Conservation (phyloP, 2,329 filamentous ascomycete species). For the Dactylonectria macrodidyma region DNA sequence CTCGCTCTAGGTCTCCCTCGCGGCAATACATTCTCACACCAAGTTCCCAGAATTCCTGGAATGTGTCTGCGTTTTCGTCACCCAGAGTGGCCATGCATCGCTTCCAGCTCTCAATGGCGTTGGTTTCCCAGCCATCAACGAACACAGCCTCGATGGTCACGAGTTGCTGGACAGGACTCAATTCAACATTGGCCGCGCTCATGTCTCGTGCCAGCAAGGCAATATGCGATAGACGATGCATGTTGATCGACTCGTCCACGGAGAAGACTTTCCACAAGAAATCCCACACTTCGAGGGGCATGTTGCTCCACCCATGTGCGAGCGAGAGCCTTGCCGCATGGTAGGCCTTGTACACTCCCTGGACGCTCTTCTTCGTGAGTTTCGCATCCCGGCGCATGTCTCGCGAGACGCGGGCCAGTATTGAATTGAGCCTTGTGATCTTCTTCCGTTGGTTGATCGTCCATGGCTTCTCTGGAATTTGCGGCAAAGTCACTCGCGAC, state of each 20-base stretch:
- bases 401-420: conserved; percentile 48
- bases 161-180: conserved; percentile 73
- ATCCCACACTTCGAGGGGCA: conserved; percentile 75
- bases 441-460: conserved; percentile 57
- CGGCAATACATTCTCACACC: conserved; percentile 76
- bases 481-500: conserved; percentile 47
- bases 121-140: conserved; percentile 70
- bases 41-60: conserved; percentile 72
- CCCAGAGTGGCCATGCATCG: conserved; percentile 69
- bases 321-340: conserved; percentile 61
- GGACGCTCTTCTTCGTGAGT: conserved; percentile 54
- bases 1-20: conserved; percentile 70
- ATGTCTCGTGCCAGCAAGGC: conserved; percentile 77
- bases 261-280: conserved; percentile 76
- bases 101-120: conserved; percentile 76
- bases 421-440: conserved; percentile 54
- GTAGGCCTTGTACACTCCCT: conserved; percentile 66
- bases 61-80: conserved; percentile 59
- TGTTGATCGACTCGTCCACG: conserved; percentile 63
- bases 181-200: conserved; percentile 67
- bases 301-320: conserved; percentile 62
- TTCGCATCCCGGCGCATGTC: conserved; percentile 48
- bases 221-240: conserved; percentile 73
- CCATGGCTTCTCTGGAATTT: conserved; percentile 56
- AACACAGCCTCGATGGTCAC: conserved; percentile 79